These are phyloP conservation scores for Paramecium sexaurelia DNA, from an alignment of 73 alveolate genomes.

Conservation along the genomic window DNA sequence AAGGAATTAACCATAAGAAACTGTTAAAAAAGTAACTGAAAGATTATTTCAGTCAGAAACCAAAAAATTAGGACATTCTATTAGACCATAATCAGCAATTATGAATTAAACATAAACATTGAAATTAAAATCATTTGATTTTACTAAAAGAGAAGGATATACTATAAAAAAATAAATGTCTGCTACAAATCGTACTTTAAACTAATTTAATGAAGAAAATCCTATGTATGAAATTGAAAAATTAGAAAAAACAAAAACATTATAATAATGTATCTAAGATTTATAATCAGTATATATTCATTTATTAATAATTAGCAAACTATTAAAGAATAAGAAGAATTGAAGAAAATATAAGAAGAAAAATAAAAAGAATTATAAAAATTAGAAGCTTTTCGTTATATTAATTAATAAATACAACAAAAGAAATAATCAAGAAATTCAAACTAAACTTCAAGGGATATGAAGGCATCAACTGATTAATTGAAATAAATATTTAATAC, in stretches of 20 bases:
- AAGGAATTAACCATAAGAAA: background rate
- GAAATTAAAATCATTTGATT: background rate
- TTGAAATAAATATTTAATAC: background rate
- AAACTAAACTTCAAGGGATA: background rate
- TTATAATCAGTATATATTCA: background rate
- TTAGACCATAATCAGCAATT: constrained; percentile 29
- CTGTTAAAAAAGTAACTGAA: background rate
- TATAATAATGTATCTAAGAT: background rate
- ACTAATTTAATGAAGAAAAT: background rate
- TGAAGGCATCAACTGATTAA: background rate
- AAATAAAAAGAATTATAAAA: constrained; percentile 6
- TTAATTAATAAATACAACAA: background rate
- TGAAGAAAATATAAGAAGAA: background rate
- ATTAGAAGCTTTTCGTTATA: constrained; percentile 35
- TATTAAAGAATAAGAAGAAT: background rate
- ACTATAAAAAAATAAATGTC: background rate
- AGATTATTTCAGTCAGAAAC: background rate
- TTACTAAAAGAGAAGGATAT: background rate
- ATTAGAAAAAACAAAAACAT: background rate
- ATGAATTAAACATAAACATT: background rate
- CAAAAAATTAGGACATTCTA: background rate
- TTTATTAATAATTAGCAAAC: background rate
- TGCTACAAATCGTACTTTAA: background rate
- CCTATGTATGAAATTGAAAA: background rate
- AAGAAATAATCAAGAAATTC: background rate